phyloP scores from a whole-genome alignment of 2,329 filamentous ascomycete species.

The Sclerotinia subarctica region DNA sequence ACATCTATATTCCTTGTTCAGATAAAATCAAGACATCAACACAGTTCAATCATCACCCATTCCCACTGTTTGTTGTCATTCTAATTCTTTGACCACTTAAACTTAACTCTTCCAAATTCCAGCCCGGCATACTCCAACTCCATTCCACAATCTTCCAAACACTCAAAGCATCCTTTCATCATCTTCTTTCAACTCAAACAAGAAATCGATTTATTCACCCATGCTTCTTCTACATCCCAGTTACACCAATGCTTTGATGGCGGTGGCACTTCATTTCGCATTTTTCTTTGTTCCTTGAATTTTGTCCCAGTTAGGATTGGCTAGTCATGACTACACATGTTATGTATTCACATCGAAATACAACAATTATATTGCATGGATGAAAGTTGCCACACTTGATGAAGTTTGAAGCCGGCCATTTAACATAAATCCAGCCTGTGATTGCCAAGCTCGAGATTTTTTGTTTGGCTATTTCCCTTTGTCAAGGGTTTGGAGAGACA shows the following conservation, averaged over 20 bases:
- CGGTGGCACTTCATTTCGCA: background rate
- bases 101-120: background rate
- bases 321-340: background rate
- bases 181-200: background rate
- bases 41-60: background rate
- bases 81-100: background rate
- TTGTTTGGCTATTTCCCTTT: background rate
- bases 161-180: background rate
- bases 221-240: background rate
- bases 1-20: background rate
- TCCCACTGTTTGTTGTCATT: background rate
- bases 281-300: conserved; percentile 3
- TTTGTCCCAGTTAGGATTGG: background rate
- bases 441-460: background rate
- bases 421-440: background rate
- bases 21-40: background rate
- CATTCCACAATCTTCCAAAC: background rate
- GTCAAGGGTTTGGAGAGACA: background rate
- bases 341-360: background rate
- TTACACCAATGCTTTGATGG: background rate
- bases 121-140: background rate
- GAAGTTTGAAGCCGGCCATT: background rate
- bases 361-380: background rate
- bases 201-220: too few species aligned
- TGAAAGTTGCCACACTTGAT: background rate